phyloP scores from a whole-genome alignment of 805 yeast genomes.

The Starmerella bacillaris region DNA sequence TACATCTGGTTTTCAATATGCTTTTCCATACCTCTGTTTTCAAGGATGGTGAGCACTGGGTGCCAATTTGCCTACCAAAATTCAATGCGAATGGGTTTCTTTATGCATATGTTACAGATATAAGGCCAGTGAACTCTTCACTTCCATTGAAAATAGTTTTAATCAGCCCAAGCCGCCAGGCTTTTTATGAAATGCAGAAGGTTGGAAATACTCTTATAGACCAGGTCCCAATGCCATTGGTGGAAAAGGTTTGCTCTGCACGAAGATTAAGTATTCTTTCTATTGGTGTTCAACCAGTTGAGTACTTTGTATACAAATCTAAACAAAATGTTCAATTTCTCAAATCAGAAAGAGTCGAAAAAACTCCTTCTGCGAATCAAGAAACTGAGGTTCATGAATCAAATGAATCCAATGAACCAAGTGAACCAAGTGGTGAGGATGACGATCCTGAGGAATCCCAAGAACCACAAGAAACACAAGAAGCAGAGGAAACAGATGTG shows the following conservation, averaged over 20 bases:
- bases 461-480: too few relatives aligned
- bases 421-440: too few relatives aligned
- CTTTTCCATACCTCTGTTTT: constrained; percentile 42
- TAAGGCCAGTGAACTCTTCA: constrained; percentile 26
- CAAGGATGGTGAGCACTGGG: constrained; percentile 58
- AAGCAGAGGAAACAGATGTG: too few relatives aligned
- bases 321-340: constrained; percentile 49
- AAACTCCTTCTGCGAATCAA: too few relatives aligned
- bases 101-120: constrained; percentile 56
- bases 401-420: too few relatives aligned
- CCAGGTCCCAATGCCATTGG: constrained; percentile 25
- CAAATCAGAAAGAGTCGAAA: too few relatives aligned
- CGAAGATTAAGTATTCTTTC: too few relatives aligned
- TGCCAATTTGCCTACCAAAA: constrained; percentile 80
- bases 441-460: too few relatives aligned
- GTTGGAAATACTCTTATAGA: constrained; percentile 33
- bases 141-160: too few relatives aligned
- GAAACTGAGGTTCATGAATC: too few relatives aligned
- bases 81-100: constrained; percentile 79
- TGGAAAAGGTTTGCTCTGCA: constrained; percentile 20
- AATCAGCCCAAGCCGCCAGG: constrained; percentile 52
- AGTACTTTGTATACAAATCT: constrained; percentile 69
- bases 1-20: constrained; percentile 55
- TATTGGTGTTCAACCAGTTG: constrained; percentile 38
- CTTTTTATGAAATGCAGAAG: constrained; percentile 58